phyloP scores from a whole-genome alignment of 371 early-diverging fungal species.

The Lichtheimia ornata region DNA sequence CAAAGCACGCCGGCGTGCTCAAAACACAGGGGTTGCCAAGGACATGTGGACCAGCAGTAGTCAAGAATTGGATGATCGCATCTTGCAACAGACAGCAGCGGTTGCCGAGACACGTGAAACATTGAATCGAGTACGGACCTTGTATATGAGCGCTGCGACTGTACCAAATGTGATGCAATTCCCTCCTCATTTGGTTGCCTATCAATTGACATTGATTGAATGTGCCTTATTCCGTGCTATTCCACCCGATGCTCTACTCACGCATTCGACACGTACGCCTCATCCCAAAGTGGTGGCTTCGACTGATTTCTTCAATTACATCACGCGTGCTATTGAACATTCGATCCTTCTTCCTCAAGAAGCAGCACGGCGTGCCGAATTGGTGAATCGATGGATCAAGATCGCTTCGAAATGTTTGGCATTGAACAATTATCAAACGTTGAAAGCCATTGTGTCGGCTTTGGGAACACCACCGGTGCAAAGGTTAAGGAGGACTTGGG shows the following conservation, averaged over 20 bases:
- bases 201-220: conserved; percentile 71
- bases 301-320: conserved; percentile 80
- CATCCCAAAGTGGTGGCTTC: conserved; percentile 64
- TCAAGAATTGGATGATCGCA: conserved; percentile 35
- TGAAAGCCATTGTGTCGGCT: conserved; percentile 71
- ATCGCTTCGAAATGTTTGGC: conserved; percentile 60
- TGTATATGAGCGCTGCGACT: conserved; percentile 53
- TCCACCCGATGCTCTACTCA: conserved; percentile 58
- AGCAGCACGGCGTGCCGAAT: conserved; percentile 59
- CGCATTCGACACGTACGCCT: conserved; percentile 65
- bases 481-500: conserved; percentile 74
- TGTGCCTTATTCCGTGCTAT: conserved; percentile 66
- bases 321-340: conserved; percentile 71
- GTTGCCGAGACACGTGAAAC: conserved; percentile 47
- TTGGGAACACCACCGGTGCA: conserved; percentile 72
- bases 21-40: conserved; percentile 15
- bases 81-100: conserved; percentile 37
- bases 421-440: conserved; percentile 69
- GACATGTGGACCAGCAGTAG: conserved; percentile 16
- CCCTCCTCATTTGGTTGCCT: conserved; percentile 65
- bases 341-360: conserved; percentile 63
- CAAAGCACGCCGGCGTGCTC: conserved; percentile 22
- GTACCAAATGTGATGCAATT: conserved; percentile 62
- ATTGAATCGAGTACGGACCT: conserved; percentile 48
- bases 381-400: conserved; percentile 72